A percentile compares a stretch with the other conserved stretches of the same genome.
phyloP scores from a whole-genome alignment of 495 filamentous ascomycete genomes.

The Aspergillus baeticus region DNA sequence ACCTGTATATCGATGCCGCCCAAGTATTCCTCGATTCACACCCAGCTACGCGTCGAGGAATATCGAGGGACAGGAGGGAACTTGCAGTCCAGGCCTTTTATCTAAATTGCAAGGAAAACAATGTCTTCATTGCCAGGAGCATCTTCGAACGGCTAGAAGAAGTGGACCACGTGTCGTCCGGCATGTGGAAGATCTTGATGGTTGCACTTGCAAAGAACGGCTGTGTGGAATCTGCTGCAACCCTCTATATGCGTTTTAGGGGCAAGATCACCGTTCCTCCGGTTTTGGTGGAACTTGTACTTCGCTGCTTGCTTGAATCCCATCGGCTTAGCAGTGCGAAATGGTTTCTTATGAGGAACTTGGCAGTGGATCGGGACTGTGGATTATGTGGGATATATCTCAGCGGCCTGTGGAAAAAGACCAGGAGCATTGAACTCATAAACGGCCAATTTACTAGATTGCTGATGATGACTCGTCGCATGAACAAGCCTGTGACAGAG shows the following conservation, averaged over 20 bases:
- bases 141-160: slow-evolving; percentile 38
- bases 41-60: slow-evolving; percentile 14
- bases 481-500: slow-evolving; percentile 32
- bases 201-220: slow-evolving; percentile 40
- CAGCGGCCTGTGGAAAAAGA: slow-evolving; percentile 44
- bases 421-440: slow-evolving; percentile 38
- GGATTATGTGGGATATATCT: slow-evolving; percentile 41
- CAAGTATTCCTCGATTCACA: slow-evolving; percentile 36
- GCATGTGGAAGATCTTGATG: slow-evolving; percentile 42
- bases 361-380: slow-evolving; percentile 34
- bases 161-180: slow-evolving; percentile 30
- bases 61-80: slow-evolving; percentile 32
- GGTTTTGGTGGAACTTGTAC: slow-evolving; percentile 38
- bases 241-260: slow-evolving; percentile 33
- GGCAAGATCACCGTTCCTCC: slow-evolving; percentile 25
- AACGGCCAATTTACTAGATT: slow-evolving; percentile 34
- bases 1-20: slow-evolving; percentile 37
- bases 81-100: slow-evolving; percentile 33
- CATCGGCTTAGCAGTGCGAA: slow-evolving; percentile 37
- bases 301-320: slow-evolving; percentile 43
- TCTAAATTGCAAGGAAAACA: slow-evolving; percentile 39
- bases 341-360: slow-evolving; percentile 30
- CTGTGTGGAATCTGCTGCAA: slow-evolving; percentile 38
- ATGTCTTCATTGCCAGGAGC: slow-evolving; percentile 39
- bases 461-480: slow-evolving; percentile 22